Evolutionary conservation across 2,329 filamentous ascomycete species (phyloP), one percentile per base, ranked within the genome.

Genomic region (Colletotrichum gigasporum): DNA sequence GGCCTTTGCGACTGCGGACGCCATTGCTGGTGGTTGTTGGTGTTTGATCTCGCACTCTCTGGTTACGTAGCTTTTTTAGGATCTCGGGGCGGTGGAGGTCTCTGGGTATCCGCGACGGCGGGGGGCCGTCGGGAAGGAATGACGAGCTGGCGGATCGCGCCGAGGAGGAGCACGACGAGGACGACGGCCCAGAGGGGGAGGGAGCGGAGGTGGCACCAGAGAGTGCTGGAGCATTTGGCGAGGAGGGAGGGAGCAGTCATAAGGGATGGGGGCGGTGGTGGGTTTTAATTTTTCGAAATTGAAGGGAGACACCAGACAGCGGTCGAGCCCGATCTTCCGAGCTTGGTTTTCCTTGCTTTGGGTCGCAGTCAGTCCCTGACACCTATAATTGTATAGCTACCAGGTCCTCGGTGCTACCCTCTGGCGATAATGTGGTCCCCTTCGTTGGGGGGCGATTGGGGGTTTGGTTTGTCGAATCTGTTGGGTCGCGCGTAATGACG

Each of bases 161-260:
- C 75, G 18, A 78, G 39, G 52, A 79, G 63, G 12, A 81, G 63
- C 28, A 80, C 61, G 5, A 76, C 37, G 12, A 83, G 47, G 8
- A 76, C 80, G 55, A 81, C 69, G 28, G 72, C 67, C 81, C 81
- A 84, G 62, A 83, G 78, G 35, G 79, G 75, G 20, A 76, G 67
- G 37, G 72, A 75, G 65, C 79, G 77, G 20, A 78, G 67, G 64
- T 78, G 69, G 70, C 81, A 83, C 68, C 80, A 67, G 59, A 79
- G 67, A 2, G 78, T 79, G 64, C 70, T 79, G 35, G 77, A 78
- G 71, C 81, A 83, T 78, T 79, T 80, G 44, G 77, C 72, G 54
- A 78, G 71, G 50, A 79, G 69, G 34, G 66, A 67, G 48, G 52
- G 51, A 44, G 62, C 39, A 24, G 35, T 20, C n/a, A n/a, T n/a